These are phyloP conservation scores for Globisporangium paroecandrum DNA, from an alignment of 352 stramenopile genomes.

Conservation along the genomic window DNA sequence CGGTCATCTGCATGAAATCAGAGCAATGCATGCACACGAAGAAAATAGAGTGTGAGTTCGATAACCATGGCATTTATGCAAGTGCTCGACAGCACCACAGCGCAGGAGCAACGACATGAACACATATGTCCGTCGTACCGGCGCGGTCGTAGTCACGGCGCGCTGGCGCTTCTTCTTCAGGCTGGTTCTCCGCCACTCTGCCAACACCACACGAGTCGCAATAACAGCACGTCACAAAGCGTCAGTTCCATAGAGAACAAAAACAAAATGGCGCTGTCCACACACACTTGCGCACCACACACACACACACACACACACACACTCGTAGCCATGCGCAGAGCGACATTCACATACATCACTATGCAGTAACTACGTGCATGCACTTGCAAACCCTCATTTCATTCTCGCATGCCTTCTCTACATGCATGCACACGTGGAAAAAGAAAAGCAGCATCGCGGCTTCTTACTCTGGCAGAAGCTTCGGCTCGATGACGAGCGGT, in stretches of 20 bases:
- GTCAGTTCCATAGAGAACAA: slow-evolving; percentile 1
- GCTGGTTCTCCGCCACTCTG: slow-evolving; percentile 30
- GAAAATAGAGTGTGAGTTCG: background rate
- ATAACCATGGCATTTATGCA: background rate
- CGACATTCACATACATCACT: background rate
- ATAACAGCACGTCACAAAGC: background rate
- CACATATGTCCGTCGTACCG: slow-evolving; percentile 5
- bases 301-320: background rate
- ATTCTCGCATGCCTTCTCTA: background rate
- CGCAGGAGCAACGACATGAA: background rate
- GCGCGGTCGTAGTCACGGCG: slow-evolving; percentile 25
- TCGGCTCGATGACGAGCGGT: slow-evolving; percentile 37
- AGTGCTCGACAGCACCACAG: background rate
- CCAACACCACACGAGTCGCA: background rate
- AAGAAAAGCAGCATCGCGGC: background rate
- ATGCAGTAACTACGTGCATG: background rate
- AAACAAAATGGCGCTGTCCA: background rate
- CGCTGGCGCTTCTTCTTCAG: slow-evolving; percentile 22
- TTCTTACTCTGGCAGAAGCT: slow-evolving; percentile 47
- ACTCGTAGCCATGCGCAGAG: background rate
- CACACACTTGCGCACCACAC: background rate
- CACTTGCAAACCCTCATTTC: background rate
- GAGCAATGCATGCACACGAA: background rate
- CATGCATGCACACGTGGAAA: background rate
- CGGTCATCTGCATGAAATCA: slow-evolving; percentile 21